A percentile compares a stretch with the other conserved stretches of the same genome.
Evolutionary conservation across 306 rosid species (phyloP).

Genomic region (Clitoria ternatea): DNA sequence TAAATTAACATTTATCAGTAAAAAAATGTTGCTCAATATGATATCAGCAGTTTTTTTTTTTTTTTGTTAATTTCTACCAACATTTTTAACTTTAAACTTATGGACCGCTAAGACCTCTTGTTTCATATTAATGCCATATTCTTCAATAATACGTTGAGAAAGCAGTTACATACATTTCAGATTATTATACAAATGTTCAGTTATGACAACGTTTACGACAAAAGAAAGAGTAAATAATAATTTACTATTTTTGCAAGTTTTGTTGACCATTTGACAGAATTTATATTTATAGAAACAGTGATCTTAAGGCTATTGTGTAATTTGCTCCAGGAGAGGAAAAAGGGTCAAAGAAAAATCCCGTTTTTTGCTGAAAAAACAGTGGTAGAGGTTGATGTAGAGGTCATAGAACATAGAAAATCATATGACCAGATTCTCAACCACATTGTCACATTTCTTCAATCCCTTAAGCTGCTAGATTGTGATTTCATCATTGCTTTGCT

Average conservation of each 20-base stretch:
- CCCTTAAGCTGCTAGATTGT: background rate
- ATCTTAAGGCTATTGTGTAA: background rate
- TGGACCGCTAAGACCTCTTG: no score
- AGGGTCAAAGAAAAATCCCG: background rate
- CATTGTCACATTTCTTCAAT: background rate
- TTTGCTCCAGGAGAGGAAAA: background rate
- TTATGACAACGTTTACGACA: background rate
- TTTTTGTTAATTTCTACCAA: no score
- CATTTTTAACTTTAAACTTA: no score
- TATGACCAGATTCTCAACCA: background rate
- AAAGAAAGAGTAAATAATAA: background rate
- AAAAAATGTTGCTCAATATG: no score
- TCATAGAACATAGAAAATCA: background rate
- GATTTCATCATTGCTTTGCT: background rate
- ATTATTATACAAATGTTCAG: no score
- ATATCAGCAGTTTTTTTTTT: no score
- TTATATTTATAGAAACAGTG: background rate
- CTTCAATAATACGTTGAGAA: no score
- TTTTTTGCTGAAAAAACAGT: slow-evolving; percentile 19
- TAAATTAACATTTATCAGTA: no score
- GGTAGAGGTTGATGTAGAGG: background rate
- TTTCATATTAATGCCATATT: no score
- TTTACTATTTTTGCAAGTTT: background rate
- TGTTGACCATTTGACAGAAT: background rate
- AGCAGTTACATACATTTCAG: no score